Evolutionary conservation across 371 early-diverging fungal genomes (phyloP), one percentile per base, ranked within the genome.

Genomic region (Mortierella sp.): DNA sequence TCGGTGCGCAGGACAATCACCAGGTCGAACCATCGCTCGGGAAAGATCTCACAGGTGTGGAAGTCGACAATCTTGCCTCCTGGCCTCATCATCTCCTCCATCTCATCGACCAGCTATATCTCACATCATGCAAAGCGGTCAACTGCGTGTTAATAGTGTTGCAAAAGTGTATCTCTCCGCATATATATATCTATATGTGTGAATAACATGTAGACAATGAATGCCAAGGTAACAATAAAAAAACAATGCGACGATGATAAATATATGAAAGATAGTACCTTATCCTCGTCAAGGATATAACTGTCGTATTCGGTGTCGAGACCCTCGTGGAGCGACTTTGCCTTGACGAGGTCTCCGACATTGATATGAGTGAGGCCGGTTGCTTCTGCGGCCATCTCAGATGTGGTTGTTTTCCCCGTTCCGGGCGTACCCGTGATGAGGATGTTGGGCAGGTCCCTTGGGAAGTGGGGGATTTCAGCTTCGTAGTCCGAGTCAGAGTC

Each of bases 341-440:
- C 91, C 83, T 97, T 98, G 70, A 99, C 97, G 27, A 98, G 88
- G 38, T 95, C 93, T 68, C 97, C 97, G 16, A 98, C 96, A 77
- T 98, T 96, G 74, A 99, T 90, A 83, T 97, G 96, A 18, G 91
- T 82, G 71, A 97, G 88, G 14, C 86, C 87, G 24, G 82, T 78
- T 14, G 92, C 95, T 78, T 91, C 88, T 0, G 96, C 94, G 38
- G 97, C 90, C 91, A 96, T 89, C 89, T 96, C 96, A 16, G 95
- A 90, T 3, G 97, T 93, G 1, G 99, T 99, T 0, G 99, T 97
- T 85, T 99, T 99, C 71, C 99, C 99, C 0, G 97, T 98, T 55
- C 99, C 99, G 0, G 99, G 99, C 2, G 99, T 99, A 35, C 99
- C 99, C 1, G 99, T 99, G 60, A 99, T 95, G 51, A 99, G 93